Evolutionary conservation across 1,139 yeast genomes (phyloP), one percentile per base, ranked within the genome.

Genomic region (Candida frijolesensis): DNA sequence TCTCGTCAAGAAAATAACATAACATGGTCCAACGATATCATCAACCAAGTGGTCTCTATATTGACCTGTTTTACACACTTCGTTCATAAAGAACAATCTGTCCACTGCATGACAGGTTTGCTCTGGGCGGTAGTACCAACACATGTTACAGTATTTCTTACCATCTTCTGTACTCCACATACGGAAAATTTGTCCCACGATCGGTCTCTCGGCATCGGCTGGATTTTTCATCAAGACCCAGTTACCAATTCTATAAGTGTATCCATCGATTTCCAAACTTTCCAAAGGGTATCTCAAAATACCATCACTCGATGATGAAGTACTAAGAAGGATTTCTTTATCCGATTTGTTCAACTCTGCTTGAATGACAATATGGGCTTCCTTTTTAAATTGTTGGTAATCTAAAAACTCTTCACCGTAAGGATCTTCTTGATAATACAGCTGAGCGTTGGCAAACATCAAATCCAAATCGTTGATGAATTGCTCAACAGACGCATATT

Each of bases 111-210:
- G 99, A 45, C 95, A 96, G 0, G 99, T 94, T 75, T 95, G 98
- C 67, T 94, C 98, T 0, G 99, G 97, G 54, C 98, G 84, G 63
- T 89, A 88, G 70, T 92, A 94, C 99, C 99, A 94, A 73, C 99
- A 94, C 38, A 90, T 96, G 63, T 94, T 94, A 63, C 94, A 80
- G 83, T 94, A 92, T 54, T 86, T 80, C 56, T 88, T 85, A 14
- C 95, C 96, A 61, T 91, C 97, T 50, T 82, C 80, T 2, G 85
- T 83, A 52, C 87, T 84, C 99, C 99, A 94, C 56, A 94, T 80
- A 60, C 97, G 81, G 72, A 92, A 94, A 35, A 94, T 83, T 67
- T 94, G 99, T 9, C 96, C 97, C 27, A 92, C 89, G 12, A 92
- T 92, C 14, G 99, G 98, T 66, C 89, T 88, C 29, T 84, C 79